Evolutionary conservation across 2,329 filamentous ascomycete species (phyloP).

Genomic region (Fusarium newnesense): DNA sequence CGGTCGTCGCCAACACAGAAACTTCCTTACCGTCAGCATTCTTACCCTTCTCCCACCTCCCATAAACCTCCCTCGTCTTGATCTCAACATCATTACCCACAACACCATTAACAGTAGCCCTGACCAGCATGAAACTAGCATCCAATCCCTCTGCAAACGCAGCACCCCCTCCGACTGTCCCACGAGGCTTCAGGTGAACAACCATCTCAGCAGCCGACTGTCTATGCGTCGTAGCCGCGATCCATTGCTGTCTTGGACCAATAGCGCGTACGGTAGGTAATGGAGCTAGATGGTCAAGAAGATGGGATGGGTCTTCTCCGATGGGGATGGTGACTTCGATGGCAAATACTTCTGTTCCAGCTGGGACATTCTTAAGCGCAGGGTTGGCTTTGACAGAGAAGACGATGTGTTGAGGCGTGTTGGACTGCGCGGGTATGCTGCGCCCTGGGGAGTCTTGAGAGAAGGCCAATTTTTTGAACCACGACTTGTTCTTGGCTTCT

Average conservation of each 20-base stretch:
- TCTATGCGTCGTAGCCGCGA: neutral
- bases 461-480: neutral
- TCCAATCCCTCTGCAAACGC: neutral
- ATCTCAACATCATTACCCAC: neutral
- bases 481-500: neutral
- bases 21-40: neutral
- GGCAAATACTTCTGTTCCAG: neutral
- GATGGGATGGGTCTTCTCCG: neutral
- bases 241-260: neutral
- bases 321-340: neutral
- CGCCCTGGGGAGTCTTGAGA: neutral
- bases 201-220: neutral
- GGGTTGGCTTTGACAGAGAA: neutral
- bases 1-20: accelerated
- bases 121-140: neutral
- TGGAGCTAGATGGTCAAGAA: accelerated
- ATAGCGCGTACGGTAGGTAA: neutral
- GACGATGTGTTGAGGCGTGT: neutral
- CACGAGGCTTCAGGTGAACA: neutral
- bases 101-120: neutral
- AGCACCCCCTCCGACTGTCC: neutral
- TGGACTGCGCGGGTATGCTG: neutral
- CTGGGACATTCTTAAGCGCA: too few species aligned
- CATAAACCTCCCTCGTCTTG: neutral
- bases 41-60: neutral